phyloP scores from a whole-genome alignment of 208 protist species.

The Leptomonas pyrrhocoris region DNA sequence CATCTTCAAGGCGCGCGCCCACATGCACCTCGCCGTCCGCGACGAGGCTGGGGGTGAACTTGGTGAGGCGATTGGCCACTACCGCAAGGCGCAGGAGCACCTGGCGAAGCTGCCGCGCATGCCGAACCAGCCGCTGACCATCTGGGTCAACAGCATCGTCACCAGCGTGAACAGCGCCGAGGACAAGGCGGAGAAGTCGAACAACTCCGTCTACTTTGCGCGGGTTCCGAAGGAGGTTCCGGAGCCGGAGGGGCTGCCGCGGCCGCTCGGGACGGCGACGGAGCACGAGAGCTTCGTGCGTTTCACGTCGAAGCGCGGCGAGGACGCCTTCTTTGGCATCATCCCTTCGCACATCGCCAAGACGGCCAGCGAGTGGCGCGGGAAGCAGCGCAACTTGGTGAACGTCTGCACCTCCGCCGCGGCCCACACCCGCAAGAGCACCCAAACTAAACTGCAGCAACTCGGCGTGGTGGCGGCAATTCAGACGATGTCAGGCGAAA shows the following conservation, averaged over 20 bases:
- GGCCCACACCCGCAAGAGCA: conserved; percentile 35
- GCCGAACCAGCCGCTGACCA: conserved; percentile 38
- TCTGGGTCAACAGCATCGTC: conserved; percentile 75
- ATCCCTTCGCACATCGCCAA: conserved; percentile 74
- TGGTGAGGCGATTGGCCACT: conserved; percentile 75
- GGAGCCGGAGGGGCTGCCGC: conserved; percentile 54
- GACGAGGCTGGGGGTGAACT: conserved; percentile 50
- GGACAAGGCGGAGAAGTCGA: conserved; percentile 68
- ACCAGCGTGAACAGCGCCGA: conserved; percentile 59
- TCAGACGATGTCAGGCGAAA: conserved; percentile 64
- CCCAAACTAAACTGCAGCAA: conserved; percentile 44
- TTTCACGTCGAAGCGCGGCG: conserved; percentile 62
- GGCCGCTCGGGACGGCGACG: conserved; percentile 64
- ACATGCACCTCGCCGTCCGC: conserved; percentile 68
- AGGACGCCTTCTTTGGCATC: conserved; percentile 90
- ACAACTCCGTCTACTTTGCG: conserved; percentile 80
- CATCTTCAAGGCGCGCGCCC: conserved; percentile 70
- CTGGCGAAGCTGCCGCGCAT: conserved; percentile 60
- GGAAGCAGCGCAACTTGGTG: conserved; percentile 59
- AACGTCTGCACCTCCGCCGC: conserved; percentile 49
- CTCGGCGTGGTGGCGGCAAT: conserved; percentile 66
- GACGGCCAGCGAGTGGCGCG: conserved; percentile 54
- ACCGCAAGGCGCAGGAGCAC: conserved; percentile 62
- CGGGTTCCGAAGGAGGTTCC: conserved; percentile 75
- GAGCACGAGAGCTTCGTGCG: conserved; percentile 54